Evolutionary conservation across 2,329 filamentous ascomycete genomes (phyloP).

Genomic region (Scedosporium minutisporum): DNA sequence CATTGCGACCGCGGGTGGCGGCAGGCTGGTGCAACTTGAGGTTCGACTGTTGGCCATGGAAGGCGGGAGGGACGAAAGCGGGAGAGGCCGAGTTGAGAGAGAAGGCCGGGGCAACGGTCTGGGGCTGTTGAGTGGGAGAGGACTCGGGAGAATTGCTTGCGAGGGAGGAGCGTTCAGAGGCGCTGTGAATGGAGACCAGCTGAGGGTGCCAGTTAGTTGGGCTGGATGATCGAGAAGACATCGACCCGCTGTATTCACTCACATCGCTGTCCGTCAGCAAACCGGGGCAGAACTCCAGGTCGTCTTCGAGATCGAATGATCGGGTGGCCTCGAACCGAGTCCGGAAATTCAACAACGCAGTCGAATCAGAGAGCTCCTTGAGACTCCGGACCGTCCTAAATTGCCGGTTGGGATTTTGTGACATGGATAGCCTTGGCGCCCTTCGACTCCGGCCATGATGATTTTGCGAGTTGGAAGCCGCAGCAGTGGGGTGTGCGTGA

Average conservation of each 20-base stretch:
- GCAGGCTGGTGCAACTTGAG: slow-evolving; percentile 86
- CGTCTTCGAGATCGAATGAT: slow-evolving; percentile 92
- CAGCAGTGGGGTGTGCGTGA: slow-evolving; percentile 34
- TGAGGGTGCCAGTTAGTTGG: slow-evolving; percentile 35
- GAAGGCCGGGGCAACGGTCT: slow-evolving; percentile 68
- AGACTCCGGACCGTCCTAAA: slow-evolving; percentile 77
- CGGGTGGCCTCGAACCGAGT: slow-evolving; percentile 82
- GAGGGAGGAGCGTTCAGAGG: slow-evolving; percentile 87
- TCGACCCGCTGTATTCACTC: slow-evolving; percentile 29
- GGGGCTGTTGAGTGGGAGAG: slow-evolving; percentile 81
- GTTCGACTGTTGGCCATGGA: slow-evolving; percentile 54
- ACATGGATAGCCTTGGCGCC: slow-evolving; percentile 67
- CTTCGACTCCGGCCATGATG: slow-evolving; percentile 80
- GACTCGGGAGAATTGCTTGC: slow-evolving; percentile 89
- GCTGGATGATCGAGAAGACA: slow-evolving; percentile 11
- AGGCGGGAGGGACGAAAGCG: slow-evolving; percentile 54
- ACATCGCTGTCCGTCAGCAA: slow-evolving; percentile 91
- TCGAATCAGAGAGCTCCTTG: slow-evolving; percentile 70
- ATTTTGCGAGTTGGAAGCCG: slow-evolving; percentile 55
- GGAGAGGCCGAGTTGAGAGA: slow-evolving; percentile 61
- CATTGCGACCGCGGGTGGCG: slow-evolving; percentile 81
- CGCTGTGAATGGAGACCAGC: slow-evolving; percentile 85
- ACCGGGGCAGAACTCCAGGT: slow-evolving; percentile 89
- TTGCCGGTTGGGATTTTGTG: slow-evolving; percentile 78
- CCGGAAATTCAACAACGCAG: slow-evolving; percentile 67